These are phyloP conservation scores for Suillus discolor DNA, from an alignment of 768 basidiomycete genomes.

Conservation along the genomic window DNA sequence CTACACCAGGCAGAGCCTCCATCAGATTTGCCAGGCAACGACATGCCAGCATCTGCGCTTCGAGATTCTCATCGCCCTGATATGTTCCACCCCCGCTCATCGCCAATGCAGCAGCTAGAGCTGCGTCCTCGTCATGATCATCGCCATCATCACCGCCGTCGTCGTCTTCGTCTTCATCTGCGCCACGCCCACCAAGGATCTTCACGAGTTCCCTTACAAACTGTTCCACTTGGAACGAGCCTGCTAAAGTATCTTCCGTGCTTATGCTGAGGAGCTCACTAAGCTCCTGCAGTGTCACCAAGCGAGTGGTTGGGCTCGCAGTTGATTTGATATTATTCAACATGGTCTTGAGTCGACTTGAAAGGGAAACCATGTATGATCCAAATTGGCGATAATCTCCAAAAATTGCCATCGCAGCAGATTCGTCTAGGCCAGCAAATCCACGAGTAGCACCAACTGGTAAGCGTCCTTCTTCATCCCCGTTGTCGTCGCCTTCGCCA, in stretches of 20 bases:
- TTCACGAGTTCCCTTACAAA: slow-evolving; percentile 92
- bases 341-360: slow-evolving; percentile 87
- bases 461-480: slow-evolving; percentile 39
- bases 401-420: slow-evolving; percentile 77
- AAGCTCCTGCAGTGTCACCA: slow-evolving; percentile 90
- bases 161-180: slow-evolving; percentile 71
- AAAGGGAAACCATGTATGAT: slow-evolving; percentile 91
- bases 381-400: slow-evolving; percentile 88
- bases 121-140: slow-evolving; percentile 82
- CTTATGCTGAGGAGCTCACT: slow-evolving; percentile 95
- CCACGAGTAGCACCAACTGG: slow-evolving; percentile 38
- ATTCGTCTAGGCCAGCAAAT: slow-evolving; percentile 63
- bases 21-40: slow-evolving; percentile 96
- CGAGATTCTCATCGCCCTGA: slow-evolving; percentile 84
- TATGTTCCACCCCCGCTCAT: slow-evolving; percentile 71
- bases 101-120: slow-evolving; percentile 85
- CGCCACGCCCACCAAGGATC: slow-evolving; percentile 82
- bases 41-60: slow-evolving; percentile 95
- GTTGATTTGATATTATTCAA: slow-evolving; percentile 84
- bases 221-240: slow-evolving; percentile 92
- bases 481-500: slow-evolving; percentile 48
- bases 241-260: slow-evolving; percentile 95
- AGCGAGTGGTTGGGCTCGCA: slow-evolving; percentile 82
- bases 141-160: slow-evolving; percentile 62
- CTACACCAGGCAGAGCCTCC: slow-evolving; percentile 97